Base-by-base conservation (phyloP, 1,139 yeast species). In the Yamadazyma atlantica region DNA sequence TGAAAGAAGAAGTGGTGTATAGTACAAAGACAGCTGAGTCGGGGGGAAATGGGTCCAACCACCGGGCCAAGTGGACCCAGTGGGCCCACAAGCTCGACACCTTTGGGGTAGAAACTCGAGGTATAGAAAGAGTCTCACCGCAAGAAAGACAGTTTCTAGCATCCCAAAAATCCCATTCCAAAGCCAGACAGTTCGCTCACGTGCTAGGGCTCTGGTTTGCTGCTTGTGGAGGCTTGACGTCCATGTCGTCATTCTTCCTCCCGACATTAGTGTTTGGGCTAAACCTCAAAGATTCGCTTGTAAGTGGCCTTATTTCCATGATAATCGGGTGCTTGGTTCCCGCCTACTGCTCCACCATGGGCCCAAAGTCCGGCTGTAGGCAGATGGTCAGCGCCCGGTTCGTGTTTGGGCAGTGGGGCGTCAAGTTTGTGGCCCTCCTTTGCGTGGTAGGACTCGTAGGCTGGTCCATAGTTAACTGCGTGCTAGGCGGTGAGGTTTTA, bases 111-210 rank as follows among this genome's bases (percentile, higher is more conserved):
- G 96, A 89, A 57, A 67, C 82, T 2, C 71, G 92, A 48, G 96
- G 96, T 37, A 84, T 89, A 35, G 90, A 86, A 47, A 68, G 96
- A 46, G 79, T 85, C 22, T 64, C 75, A 34, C 85, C 95, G 0
- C 70, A 80, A 43, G 88, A 85, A 44, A 68, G 96, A 44, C 69
- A 81, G 18, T 19, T 14, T 1, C 11, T 32, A 15, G 40, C 36
- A 10, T 4, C 6, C 12, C 25, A 11, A 5, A 34, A 33, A 18
- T 27, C 27, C 9, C 63, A 73, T 4, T 72, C 76, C 29, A 65
- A 66, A 30, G 40, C 55, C 16, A 66, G 67, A 32, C 82, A 80
- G 41, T 68, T 81, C 35, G 38, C 82, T 6, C 72, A 81, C 15
- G 87, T 85, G 13, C 62, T 76, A 12, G 90, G 95, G 2, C 54